Percentiles rank a stretch among this genome's conserved stretches.
phyloP scores from a whole-genome alignment of 805 yeast species.

The Ogataea methylovora region DNA sequence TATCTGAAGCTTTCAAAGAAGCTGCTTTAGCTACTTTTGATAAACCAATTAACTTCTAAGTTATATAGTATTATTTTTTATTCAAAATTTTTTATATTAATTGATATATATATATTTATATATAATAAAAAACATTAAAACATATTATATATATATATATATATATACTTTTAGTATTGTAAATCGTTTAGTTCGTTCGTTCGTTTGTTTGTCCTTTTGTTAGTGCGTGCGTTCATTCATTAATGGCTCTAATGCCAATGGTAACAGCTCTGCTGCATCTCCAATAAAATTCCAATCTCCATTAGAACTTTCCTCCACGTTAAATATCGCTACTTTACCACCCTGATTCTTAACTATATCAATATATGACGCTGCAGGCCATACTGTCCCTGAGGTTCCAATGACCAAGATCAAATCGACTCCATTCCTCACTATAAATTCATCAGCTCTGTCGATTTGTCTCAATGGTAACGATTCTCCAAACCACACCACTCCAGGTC shows the following conservation, averaged over 20 bases:
- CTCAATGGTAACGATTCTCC: conserved; percentile 78
- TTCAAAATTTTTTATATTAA: neutral
- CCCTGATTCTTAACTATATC: conserved; percentile 67
- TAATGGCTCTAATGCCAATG: conserved; percentile 54
- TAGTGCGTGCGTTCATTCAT: conserved; percentile 2
- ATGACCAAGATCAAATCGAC: conserved; percentile 75
- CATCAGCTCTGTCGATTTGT: conserved; percentile 61
- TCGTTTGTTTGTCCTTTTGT: no score
- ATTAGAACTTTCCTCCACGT: conserved; percentile 36
- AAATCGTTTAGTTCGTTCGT: no score
- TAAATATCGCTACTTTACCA: conserved; percentile 79
- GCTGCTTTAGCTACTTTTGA: conserved; percentile 90
- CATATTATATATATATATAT: neutral
- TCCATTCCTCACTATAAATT: conserved; percentile 45
- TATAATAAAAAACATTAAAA: neutral
- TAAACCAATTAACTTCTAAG: conserved; percentile 82
- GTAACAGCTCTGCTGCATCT: conserved; percentile 68
- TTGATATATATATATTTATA: neutral
- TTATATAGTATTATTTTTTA: neutral
- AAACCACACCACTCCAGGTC: conserved; percentile 94
- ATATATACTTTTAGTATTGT: no score
- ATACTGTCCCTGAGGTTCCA: conserved; percentile 79
- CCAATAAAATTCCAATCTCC: conserved; percentile 68
- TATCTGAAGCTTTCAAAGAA: conserved; percentile 97
- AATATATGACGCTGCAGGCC: conserved; percentile 92